Base-by-base conservation (phyloP, 495 filamentous ascomycete species). In the Pyronema omphalodes region DNA sequence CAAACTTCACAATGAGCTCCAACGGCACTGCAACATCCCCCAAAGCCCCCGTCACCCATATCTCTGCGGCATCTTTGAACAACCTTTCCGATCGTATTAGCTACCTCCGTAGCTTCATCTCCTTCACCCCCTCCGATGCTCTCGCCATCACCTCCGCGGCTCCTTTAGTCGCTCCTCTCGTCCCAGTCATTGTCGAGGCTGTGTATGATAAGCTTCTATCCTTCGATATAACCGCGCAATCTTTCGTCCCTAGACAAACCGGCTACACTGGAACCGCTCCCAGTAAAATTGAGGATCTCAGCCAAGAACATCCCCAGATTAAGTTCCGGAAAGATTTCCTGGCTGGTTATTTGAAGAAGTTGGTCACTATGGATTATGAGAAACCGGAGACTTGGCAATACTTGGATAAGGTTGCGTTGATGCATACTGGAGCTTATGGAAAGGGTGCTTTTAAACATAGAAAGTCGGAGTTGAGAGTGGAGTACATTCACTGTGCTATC, bases 181-280 rank as follows among this genome's bases (percentile, higher is more conserved):
- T 71, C 41, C 69, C 69, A 12, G 9, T 56, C 7, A 53, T 71
- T 18, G 58, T 71, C n/a, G 62, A 68, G 1, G 54, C 62, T 0
- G 69, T 71, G 9, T 71, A 71, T 57, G 53, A 11, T 3, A 70
- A 71, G 43, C 63, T 71, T 7, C 57, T 71, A 9, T 56, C 52
- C 33, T 71, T 63, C 61, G 68, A 70, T 55, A 71, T 71, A 56
- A 71, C 68, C 2, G 68, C 68, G 4, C 51, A 56, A 15, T 64
- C 68, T 3, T 71, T 71, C 52, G 58, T 69, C 1, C 68, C 68
- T 1, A 60, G 59, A n/a, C 67, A 69, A 35, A 66, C 68, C 4
- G 68, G 60, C 11, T 69, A 65, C 52, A 53, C 61, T 0, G 69
- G 67, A 0, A 58, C 62, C 3, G 51, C 55, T 0, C 59, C 64